Percentiles rank a stretch among this genome's conserved stretches.
Evolutionary conservation across 257 asterid genomes (phyloP).

Genomic region (Ballota nigra): DNA sequence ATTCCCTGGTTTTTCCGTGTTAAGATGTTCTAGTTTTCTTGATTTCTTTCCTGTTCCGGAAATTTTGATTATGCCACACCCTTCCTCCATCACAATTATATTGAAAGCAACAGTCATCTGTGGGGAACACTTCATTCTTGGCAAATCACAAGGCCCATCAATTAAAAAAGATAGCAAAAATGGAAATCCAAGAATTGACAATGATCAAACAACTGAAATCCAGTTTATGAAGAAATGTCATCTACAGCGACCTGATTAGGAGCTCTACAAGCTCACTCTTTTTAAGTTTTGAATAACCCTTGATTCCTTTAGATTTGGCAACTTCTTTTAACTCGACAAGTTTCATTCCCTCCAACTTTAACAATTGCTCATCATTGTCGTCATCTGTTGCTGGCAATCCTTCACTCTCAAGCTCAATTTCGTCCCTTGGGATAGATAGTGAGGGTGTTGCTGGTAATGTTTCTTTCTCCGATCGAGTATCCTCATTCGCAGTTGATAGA

Average conservation of each 20-base stretch:
- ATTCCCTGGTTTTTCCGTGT: constrained; percentile 77
- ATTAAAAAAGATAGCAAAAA: background rate
- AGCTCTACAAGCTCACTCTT: constrained; percentile 65
- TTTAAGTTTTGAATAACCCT: constrained; percentile 69
- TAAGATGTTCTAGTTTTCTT: constrained; percentile 38
- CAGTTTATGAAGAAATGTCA: constrained; percentile 1
- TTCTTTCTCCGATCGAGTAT: constrained; percentile 5
- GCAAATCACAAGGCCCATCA: background rate
- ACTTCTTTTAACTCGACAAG: constrained; percentile 56
- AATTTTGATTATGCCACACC: background rate
- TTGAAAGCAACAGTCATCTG: background rate
- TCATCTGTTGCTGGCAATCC: background rate
- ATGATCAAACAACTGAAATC: constrained; percentile 3
- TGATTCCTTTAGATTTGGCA: constrained; percentile 68
- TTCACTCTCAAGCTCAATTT: constrained; percentile 7
- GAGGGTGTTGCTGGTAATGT: constrained; percentile 7
- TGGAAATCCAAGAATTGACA: background rate
- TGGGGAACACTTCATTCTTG: background rate
- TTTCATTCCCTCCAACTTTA: constrained; percentile 53
- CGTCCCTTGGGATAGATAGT: constrained; percentile 19
- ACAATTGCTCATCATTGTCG: constrained; percentile 10
- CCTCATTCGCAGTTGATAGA: constrained; percentile 22
- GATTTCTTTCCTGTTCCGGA: background rate
- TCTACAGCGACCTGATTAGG: constrained; percentile 27
- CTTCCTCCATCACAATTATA: background rate